Conservation (phyloP, 805 yeast species). For the Candida jianshihensis region DNA sequence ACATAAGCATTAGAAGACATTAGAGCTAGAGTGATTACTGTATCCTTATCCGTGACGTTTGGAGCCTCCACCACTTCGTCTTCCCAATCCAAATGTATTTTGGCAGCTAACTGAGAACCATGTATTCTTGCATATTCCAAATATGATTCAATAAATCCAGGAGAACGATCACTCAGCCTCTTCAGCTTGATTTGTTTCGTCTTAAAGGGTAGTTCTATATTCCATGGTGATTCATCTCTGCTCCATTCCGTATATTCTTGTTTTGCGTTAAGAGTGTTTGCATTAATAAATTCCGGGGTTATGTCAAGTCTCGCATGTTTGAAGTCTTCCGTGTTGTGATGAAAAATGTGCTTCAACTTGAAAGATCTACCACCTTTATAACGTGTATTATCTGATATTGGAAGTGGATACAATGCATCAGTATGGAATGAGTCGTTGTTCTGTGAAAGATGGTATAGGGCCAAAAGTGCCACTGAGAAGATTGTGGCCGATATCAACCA, state of each 20-base stretch:
- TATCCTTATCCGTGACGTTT: constrained; percentile 64
- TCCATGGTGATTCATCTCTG: constrained; percentile 33
- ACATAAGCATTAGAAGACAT: constrained; percentile 93
- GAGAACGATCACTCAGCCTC: constrained; percentile 41
- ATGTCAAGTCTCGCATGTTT: constrained; percentile 45
- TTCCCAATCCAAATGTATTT: constrained; percentile 57
- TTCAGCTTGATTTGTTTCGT: constrained; percentile 21
- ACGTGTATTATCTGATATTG: neutral
- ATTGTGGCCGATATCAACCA: too few relatives aligned
- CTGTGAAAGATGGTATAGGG: neutral
- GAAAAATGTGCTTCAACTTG: constrained; percentile 51
- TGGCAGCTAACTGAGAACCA: constrained; percentile 29
- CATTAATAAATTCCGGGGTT: constrained; percentile 31
- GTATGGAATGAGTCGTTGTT: neutral
- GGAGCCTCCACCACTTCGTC: constrained; percentile 57
- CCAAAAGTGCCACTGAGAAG: neutral
- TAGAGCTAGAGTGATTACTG: constrained; percentile 68
- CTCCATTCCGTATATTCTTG: constrained; percentile 9
- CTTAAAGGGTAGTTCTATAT: constrained; percentile 24
- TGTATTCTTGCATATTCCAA: constrained; percentile 41
- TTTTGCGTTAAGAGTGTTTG: constrained; percentile 6
- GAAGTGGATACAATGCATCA: neutral
- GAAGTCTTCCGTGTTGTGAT: constrained; percentile 46
- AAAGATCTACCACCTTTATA: constrained; percentile 11
- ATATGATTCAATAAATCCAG: constrained; percentile 62